Evolutionary conservation across 257 asterid species (phyloP), one percentile per base, ranked within the genome.

Genomic region (Petrea volubilis): DNA sequence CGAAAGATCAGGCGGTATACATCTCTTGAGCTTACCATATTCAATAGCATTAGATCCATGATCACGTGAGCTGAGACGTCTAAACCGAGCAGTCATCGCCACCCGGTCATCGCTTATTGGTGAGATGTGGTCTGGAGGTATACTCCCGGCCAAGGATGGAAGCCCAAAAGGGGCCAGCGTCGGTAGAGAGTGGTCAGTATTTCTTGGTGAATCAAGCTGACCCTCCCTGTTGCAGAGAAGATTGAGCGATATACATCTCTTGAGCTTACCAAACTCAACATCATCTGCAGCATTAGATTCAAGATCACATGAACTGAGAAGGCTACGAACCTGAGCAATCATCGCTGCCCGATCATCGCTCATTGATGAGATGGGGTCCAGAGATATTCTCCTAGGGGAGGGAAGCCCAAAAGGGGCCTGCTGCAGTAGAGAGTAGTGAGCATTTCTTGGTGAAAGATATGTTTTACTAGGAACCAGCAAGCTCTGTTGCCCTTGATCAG

Each of bases 341-440:
- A 85, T 83, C 5, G 96, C 78, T 36, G 81, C 67, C 28, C 92
- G 87, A 33, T 96, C 82, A 55, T n/a, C n/a, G n/a, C 87, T 85
- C 85, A 85, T 82, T 31, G 98, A 96, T n/a, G 98, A 88, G 60
- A 83, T 73, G 21, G 92, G 90, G 64, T 89, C 98, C 77, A 84
- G 96, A 3, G 96, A 87, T 90, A 85, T 88, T 78, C 85, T 85
- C 56, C 94, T 92, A 0, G 93, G 75, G n/a, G 96, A 74, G 33
- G 83, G 78, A 58, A 64, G 84, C 4, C 91, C 89, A 36, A 71
- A 88, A 12, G 89, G 81, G 40, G 79, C 77, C 80, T 87, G 94
- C n/a, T n/a, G n/a, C 79, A 82, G 34, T 3, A 80, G 76, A 33
- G 91, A 55, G 75, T 86, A 87, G 66, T 91, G 94, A 6, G 65